A percentile compares a stretch with the other conserved stretches of the same genome.
phyloP scores from a whole-genome alignment of 768 basidiomycete genomes.

The Dictyophora rubrovolvata region DNA sequence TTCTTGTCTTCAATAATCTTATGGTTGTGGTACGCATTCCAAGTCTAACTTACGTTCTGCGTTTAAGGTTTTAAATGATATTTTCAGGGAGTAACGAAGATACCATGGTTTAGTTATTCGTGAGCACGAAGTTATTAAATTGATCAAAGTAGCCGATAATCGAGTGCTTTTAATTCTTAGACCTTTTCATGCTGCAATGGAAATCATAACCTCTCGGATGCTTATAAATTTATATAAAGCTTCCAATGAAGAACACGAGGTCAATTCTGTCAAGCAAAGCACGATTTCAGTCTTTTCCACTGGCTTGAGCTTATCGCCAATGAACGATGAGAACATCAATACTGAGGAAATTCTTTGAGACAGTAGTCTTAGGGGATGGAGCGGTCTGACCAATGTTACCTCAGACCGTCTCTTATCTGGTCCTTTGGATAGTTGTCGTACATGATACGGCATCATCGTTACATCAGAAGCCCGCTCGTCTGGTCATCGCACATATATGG shows the following conservation, averaged over 20 bases:
- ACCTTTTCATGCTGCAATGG: slow-evolving; percentile 39
- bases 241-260: slow-evolving; percentile 15
- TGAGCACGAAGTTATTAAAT: slow-evolving; percentile 10
- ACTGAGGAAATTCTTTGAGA: no score
- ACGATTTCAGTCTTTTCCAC: background rate
- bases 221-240: slow-evolving; percentile 35
- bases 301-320: no score
- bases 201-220: slow-evolving; percentile 37
- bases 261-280: slow-evolving; percentile 22
- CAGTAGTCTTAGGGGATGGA: no score
- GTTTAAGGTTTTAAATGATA: background rate
- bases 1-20: slow-evolving; percentile 36
- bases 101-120: slow-evolving; percentile 43
- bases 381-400: no score
- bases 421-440: no score
- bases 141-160: background rate
- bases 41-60: background rate
- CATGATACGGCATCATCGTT: no score
- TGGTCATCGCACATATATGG: no score
- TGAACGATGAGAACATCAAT: no score
- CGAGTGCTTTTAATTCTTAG: slow-evolving; percentile 17
- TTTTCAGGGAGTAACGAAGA: slow-evolving; percentile 29
- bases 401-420: no score
- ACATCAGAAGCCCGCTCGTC: no score
- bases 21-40: slow-evolving; percentile 32